Percentiles rank a stretch among this genome's conserved stretches.
These are phyloP conservation scores for Bacterosira constricta DNA, from an alignment of 108 stramenopile species.

Conservation along the genomic window DNA sequence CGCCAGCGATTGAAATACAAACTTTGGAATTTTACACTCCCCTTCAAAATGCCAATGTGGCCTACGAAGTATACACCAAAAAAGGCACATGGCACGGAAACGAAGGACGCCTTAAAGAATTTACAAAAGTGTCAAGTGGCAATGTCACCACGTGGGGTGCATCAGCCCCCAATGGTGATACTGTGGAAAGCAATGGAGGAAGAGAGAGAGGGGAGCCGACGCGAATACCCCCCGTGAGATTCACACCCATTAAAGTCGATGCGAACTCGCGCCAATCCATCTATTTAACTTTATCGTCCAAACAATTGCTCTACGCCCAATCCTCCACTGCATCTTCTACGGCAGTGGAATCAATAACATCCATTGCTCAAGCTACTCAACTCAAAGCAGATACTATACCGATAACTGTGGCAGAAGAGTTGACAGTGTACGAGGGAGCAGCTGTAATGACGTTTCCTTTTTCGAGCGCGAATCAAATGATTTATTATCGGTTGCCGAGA, in stretches of 20 bases:
- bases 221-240: not conserved
- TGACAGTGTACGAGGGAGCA: conserved; percentile 21
- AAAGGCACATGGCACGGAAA: conserved; percentile 15
- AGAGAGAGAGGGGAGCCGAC: not conserved
- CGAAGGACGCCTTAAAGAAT: not conserved
- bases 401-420: not conserved
- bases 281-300: conserved; percentile 2
- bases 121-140: not conserved
- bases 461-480: conserved; percentile 1
- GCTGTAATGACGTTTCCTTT: conserved; percentile 22
- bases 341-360: not conserved
- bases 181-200: not conserved
- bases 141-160: not conserved
- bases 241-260: conserved; percentile 12
- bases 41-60: not conserved
- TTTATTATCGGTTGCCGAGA: conserved; percentile 25
- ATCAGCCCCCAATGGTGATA: not conserved
- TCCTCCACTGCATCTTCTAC: not conserved
- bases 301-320: conserved; percentile 4
- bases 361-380: not conserved
- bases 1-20: not conserved
- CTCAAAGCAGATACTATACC: conserved; percentile 7
- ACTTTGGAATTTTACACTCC: conserved; percentile 10
- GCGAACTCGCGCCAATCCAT: conserved; percentile 14
- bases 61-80: conserved; percentile 1